Evolutionary conservation across 2,329 filamentous ascomycete genomes (phyloP).

Genomic region (Aureobasidium sp.): DNA sequence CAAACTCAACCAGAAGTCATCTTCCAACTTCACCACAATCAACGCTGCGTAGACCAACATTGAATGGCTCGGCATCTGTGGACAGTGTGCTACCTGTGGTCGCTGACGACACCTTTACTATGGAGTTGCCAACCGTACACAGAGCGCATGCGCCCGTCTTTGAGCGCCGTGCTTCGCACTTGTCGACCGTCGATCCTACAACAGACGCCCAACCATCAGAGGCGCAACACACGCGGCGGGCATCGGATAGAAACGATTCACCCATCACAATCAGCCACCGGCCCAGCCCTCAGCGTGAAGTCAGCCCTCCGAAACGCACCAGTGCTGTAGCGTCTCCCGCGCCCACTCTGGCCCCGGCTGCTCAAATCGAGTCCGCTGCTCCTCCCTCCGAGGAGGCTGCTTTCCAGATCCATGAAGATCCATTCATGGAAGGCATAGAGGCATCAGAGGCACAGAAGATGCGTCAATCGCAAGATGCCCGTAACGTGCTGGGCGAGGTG

Average conservation of each 20-base stretch:
- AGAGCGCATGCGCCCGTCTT: conserved; percentile 19
- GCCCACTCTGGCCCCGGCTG: not conserved
- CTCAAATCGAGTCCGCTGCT: not conserved
- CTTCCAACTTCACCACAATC: conserved; percentile 16
- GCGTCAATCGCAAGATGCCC: conserved; percentile 25
- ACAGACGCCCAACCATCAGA: not conserved
- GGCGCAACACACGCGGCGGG: not conserved
- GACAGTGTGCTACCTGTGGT: conserved; percentile 29
- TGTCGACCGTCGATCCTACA: not conserved
- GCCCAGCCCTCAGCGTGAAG: conserved; percentile 12
- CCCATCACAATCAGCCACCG: conserved; percentile 9
- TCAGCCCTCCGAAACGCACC: conserved; percentile 21
- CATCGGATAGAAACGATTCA: conserved; percentile 8
- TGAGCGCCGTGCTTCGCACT: not conserved
- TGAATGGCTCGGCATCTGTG: conserved; percentile 30
- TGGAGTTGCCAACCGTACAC: conserved; percentile 37
- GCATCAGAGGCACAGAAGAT: conserved; percentile 20
- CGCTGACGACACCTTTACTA: conserved; percentile 41
- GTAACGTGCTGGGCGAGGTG: conserved; percentile 39
- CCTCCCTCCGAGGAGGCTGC: conserved; percentile 17
- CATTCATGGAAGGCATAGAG: conserved; percentile 33
- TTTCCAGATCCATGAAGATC: conserved; percentile 47
- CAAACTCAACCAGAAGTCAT: conserved; percentile 20
- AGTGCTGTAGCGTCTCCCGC: conserved; percentile 22
- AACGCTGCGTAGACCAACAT: conserved; percentile 23